Evolutionary conservation across 148 eudicot species (phyloP).

Genomic region (Salicornia ramosissima): DNA sequence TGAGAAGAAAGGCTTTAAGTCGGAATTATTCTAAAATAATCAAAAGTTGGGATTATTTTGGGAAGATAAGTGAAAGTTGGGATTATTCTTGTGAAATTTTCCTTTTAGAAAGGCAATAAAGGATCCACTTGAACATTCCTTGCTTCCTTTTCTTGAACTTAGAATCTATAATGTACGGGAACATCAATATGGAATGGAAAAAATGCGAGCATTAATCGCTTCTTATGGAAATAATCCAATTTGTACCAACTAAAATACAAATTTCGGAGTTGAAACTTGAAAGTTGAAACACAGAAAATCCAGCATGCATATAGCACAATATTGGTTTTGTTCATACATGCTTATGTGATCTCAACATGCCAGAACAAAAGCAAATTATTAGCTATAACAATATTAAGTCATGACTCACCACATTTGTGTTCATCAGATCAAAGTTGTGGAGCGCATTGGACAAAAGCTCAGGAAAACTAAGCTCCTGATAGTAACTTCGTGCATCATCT

Average conservation of each 20-base stretch:
- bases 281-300: background rate
- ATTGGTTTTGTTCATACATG: background rate
- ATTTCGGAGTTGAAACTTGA: no score
- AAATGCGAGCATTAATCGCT: background rate
- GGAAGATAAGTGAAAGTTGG: no score
- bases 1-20: no score
- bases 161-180: no score
- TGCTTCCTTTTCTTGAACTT: no score
- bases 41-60: no score
- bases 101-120: no score
- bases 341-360: background rate
- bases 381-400: background rate
- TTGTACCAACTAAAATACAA: background rate
- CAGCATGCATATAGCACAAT: background rate
- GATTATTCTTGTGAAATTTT: no score
- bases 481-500: slow-evolving; percentile 15
- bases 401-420: slow-evolving; percentile 21
- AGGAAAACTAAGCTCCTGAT: slow-evolving; percentile 19
- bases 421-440: slow-evolving; percentile 25
- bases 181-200: no score
- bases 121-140: no score
- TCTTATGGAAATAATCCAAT: background rate
- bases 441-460: slow-evolving; percentile 24
- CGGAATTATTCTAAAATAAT: no score
- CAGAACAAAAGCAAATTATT: background rate